These are phyloP conservation scores for Chaetomium tenue DNA, from an alignment of 495 filamentous ascomycete genomes.

Conservation along the genomic window DNA sequence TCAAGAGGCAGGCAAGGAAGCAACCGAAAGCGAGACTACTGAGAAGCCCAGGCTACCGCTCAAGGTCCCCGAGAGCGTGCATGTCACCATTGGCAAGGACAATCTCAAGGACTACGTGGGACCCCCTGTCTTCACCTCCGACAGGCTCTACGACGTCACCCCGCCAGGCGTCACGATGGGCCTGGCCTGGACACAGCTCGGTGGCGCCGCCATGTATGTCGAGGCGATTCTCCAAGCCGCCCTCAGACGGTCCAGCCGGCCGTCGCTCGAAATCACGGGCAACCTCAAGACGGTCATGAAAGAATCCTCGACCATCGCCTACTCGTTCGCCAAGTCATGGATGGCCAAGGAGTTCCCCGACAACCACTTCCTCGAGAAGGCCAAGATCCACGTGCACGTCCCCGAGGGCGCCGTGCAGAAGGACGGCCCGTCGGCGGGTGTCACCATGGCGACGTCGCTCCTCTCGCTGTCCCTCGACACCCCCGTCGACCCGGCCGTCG, in stretches of 20 bases:
- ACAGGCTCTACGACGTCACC: conserved; percentile 90
- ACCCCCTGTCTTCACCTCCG: conserved; percentile 90
- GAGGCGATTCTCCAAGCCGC: conserved; percentile 91
- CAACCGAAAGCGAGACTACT: conserved; percentile 40
- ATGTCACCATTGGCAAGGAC: conserved; percentile 82
- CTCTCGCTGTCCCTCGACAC: conserved; percentile 78
- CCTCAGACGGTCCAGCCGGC: conserved; percentile 65
- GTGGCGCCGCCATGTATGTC: conserved; percentile 93
- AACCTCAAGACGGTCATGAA: conserved; percentile 98
- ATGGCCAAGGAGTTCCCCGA: conserved; percentile 80
- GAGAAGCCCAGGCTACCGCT: conserved; percentile 76
- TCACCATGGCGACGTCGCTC: conserved; percentile 94
- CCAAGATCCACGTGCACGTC: conserved; percentile 92
- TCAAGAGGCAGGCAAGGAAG: conserved; percentile 22
- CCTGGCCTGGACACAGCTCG: conserved; percentile 97
- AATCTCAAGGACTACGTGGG: conserved; percentile 97
- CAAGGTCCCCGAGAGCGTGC: conserved; percentile 81
- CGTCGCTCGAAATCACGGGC: conserved; percentile 84
- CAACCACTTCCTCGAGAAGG: conserved; percentile 95
- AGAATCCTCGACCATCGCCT: conserved; percentile 89
- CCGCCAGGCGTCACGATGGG: conserved; percentile 99
- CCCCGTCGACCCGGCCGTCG: conserved; percentile 78
- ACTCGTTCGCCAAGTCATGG: conserved; percentile 89
- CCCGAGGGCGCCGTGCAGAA: conserved; percentile 96
- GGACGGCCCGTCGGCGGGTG: conserved; percentile 92